Percentiles rank a stretch among this genome's conserved stretches.
phyloP scores from a whole-genome alignment of 2,329 filamentous ascomycete genomes.

The Purpureocillium lavendulum region DNA sequence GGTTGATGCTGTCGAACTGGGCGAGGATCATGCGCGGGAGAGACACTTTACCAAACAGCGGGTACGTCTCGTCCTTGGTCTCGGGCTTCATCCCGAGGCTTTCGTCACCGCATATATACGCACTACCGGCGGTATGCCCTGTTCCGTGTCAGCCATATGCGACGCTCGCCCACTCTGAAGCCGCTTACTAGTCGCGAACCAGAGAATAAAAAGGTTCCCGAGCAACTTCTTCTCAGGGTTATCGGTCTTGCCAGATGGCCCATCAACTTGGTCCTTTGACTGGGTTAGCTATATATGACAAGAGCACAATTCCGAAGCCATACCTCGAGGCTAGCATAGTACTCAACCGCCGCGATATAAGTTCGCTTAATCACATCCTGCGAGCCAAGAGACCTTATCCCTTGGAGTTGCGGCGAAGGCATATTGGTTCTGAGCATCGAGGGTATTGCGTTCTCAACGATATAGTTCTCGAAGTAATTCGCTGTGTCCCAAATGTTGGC shows the following conservation, averaged over 20 bases:
- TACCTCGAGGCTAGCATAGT: constrained; percentile 15
- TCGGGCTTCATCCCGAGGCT: constrained; percentile 30
- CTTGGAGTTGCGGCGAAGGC: background rate
- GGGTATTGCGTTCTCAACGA: constrained; percentile 18
- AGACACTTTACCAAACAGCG: constrained; percentile 27
- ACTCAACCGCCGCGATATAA: constrained; percentile 11
- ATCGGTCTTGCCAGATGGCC: background rate
- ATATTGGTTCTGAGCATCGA: constrained; percentile 17
- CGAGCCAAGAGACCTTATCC: background rate
- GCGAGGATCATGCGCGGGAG: constrained; percentile 36
- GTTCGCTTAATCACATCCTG: constrained; percentile 12
- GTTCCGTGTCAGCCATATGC: background rate
- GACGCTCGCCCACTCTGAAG: background rate
- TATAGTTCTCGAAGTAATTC: constrained; percentile 24
- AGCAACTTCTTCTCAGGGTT: constrained; percentile 26
- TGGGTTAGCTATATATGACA: background rate
- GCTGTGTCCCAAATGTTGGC: constrained; percentile 25
- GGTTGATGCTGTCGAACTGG: constrained; percentile 35
- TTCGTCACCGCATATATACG: constrained; percentile 31
- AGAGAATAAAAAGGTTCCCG: constrained; percentile 31
- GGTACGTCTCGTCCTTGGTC: constrained; percentile 24
- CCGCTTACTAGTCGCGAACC: constrained; percentile 38
- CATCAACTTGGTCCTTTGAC: constrained; percentile 3
- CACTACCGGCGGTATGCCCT: constrained; percentile 38
- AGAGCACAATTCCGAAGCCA: background rate